These are phyloP conservation scores for Aspergillus haitiensis DNA, from an alignment of 495 filamentous ascomycete genomes.

Conservation along the genomic window DNA sequence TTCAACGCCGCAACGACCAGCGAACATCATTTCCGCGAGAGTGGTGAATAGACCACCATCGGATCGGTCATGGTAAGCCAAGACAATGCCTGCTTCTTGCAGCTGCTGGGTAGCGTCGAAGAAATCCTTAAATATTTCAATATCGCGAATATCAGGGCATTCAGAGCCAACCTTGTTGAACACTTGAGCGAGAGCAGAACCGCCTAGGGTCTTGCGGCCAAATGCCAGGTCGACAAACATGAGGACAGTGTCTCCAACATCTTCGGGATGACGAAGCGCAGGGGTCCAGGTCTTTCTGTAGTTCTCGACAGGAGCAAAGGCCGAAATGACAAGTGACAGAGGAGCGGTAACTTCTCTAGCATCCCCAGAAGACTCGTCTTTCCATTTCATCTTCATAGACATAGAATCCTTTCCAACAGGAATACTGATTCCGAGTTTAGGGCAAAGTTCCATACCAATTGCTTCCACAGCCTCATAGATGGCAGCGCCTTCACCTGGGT, in stretches of 20 bases:
- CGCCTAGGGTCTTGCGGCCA: constrained; percentile 77
- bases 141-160: constrained; percentile 80
- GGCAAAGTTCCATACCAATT: constrained; percentile 84
- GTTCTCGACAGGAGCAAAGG: constrained; percentile 80
- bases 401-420: constrained; percentile 98
- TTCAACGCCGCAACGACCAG: constrained; percentile 85
- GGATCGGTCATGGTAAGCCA: constrained; percentile 93
- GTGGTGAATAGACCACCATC: constrained; percentile 94
- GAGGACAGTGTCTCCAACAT: constrained; percentile 85
- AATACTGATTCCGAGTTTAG: constrained; percentile 82
- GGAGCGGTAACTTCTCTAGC: constrained; percentile 88
- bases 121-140: constrained; percentile 81
- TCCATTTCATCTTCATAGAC: constrained; percentile 98
- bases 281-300: constrained; percentile 91
- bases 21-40: constrained; percentile 97
- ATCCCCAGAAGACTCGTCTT: constrained; percentile 63
- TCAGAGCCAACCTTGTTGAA: constrained; percentile 84
- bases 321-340: constrained; percentile 83
- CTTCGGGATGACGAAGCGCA: constrained; percentile 74
- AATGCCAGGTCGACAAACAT: constrained; percentile 88
- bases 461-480: constrained; percentile 94
- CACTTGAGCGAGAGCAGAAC: constrained; percentile 89
- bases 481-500: constrained; percentile 90
- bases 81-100: constrained; percentile 81
- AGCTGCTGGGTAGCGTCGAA: constrained; percentile 86